Conservation (phyloP, 371 early-diverging fungal genomes). For the Mortierella sp. region DNA sequence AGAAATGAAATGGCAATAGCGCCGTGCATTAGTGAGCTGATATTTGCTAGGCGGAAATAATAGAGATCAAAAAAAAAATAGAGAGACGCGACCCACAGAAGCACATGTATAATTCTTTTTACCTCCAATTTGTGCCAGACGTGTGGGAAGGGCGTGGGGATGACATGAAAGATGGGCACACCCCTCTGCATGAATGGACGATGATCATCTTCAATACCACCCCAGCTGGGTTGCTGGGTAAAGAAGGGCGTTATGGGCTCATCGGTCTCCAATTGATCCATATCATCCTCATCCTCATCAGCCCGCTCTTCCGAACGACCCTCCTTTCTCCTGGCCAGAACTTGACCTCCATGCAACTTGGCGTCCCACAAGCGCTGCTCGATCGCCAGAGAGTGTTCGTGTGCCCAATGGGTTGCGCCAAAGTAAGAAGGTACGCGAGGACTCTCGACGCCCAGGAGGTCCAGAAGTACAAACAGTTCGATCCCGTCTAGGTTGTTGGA, state of each 20-base stretch:
- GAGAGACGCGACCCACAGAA: background rate
- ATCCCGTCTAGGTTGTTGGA: constrained; percentile 75
- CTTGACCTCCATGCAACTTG: constrained; percentile 45
- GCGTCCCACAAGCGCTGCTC: constrained; percentile 64
- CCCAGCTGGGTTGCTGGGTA: constrained; percentile 53
- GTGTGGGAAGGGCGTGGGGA: constrained; percentile 90
- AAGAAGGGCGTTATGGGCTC: constrained; percentile 61
- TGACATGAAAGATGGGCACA: constrained; percentile 91
- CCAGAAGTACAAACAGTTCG: constrained; percentile 90
- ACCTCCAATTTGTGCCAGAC: constrained; percentile 91
- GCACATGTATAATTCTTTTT: constrained; percentile 47
- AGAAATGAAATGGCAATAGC: background rate
- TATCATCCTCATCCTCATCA: constrained; percentile 43
- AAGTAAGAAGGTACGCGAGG: constrained; percentile 73
- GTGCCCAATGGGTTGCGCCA: constrained; percentile 71
- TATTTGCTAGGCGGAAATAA: background rate
- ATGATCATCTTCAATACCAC: constrained; percentile 91
- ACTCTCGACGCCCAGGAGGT: constrained; percentile 81
- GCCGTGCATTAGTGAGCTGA: background rate
- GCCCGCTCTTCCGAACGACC: constrained; percentile 18
- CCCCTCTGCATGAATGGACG: constrained; percentile 86
- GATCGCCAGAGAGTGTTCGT: constrained; percentile 63
- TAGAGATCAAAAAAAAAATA: background rate
- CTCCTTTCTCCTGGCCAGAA: constrained; percentile 32
- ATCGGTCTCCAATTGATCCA: constrained; percentile 31